phyloP scores from a whole-genome alignment of 1,284 basidiomycete genomes.

The Puccinia sorghi region DNA sequence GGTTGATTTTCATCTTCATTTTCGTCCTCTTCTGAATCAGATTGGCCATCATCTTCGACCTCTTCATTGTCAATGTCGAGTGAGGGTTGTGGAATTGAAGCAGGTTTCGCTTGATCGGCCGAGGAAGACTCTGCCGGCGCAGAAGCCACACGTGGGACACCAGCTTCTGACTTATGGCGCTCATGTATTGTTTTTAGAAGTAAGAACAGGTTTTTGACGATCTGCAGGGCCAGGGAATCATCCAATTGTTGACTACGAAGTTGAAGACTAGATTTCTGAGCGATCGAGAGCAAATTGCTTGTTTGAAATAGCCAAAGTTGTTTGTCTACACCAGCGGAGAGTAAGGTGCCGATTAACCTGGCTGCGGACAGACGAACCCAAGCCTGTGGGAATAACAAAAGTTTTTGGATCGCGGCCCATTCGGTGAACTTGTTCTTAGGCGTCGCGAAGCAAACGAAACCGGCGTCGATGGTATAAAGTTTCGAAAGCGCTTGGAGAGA shows the following conservation, averaged over 20 bases:
- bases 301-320: slow-evolving; percentile 56
- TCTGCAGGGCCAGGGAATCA: slow-evolving; percentile 73
- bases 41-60: slow-evolving; percentile 7
- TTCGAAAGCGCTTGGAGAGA: slow-evolving; percentile 68
- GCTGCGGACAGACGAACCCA: slow-evolving; percentile 87
- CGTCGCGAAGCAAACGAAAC: slow-evolving; percentile 58
- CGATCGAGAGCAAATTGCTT: slow-evolving; percentile 66
- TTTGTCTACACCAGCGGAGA: slow-evolving; percentile 60
- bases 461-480: slow-evolving; percentile 56
- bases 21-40: slow-evolving; percentile 54
- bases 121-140: slow-evolving; percentile 52
- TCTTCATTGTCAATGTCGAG: slow-evolving; percentile 18
- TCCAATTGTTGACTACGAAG: slow-evolving; percentile 80
- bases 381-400: slow-evolving; percentile 85
- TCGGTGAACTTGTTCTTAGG: slow-evolving; percentile 25
- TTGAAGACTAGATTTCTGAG: slow-evolving; percentile 75
- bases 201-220: slow-evolving; percentile 92
- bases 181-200: slow-evolving; percentile 66
- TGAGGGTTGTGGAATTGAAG: not conserved
- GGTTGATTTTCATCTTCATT: slow-evolving; percentile 56
- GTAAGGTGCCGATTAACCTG: slow-evolving; percentile 73
- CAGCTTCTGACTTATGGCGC: slow-evolving; percentile 63
- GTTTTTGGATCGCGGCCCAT: slow-evolving; percentile 69
- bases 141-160: slow-evolving; percentile 57
- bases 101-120: not conserved